Evolutionary conservation across 2,329 filamentous ascomycete species (phyloP).

Genomic region (Fusarium papillatum): DNA sequence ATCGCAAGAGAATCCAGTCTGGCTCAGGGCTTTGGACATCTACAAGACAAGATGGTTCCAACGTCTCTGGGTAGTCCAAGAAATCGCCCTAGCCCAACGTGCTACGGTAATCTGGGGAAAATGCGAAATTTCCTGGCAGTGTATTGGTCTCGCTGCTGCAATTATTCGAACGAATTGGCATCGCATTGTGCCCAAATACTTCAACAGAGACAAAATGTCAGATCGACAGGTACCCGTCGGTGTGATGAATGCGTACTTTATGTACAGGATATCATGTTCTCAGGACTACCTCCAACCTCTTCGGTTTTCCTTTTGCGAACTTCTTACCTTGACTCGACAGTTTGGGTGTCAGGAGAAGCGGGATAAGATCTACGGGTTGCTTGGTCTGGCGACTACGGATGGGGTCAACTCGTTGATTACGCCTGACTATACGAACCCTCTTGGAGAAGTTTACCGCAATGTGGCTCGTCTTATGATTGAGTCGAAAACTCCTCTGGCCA

Average conservation of each 20-base stretch:
- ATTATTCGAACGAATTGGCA: conserved; percentile 1
- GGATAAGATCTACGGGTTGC: not conserved
- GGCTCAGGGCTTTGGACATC: not conserved
- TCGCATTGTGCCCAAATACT: not conserved
- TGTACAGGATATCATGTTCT: not conserved
- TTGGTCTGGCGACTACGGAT: not conserved
- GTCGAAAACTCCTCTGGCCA: not conserved
- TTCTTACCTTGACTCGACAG: not conserved
- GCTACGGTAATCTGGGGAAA: not conserved
- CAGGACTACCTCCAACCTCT: not conserved
- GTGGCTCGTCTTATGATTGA: not conserved
- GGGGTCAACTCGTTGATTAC: not conserved
- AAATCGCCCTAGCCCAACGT: not conserved
- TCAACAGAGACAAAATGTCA: not conserved
- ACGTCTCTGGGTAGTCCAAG: conserved; percentile 2
- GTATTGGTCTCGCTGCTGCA: not conserved
- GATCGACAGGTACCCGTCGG: not conserved
- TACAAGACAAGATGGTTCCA: not conserved
- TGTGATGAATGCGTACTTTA: conserved; percentile 3
- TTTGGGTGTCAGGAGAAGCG: not conserved
- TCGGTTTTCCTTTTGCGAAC: not conserved
- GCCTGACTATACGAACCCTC: not conserved
- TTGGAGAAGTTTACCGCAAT: not conserved
- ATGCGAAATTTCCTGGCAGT: not conserved
- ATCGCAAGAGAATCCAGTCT: not conserved